Conservation (phyloP, 345 rosid genomes). For the Populus nigra region DNA sequence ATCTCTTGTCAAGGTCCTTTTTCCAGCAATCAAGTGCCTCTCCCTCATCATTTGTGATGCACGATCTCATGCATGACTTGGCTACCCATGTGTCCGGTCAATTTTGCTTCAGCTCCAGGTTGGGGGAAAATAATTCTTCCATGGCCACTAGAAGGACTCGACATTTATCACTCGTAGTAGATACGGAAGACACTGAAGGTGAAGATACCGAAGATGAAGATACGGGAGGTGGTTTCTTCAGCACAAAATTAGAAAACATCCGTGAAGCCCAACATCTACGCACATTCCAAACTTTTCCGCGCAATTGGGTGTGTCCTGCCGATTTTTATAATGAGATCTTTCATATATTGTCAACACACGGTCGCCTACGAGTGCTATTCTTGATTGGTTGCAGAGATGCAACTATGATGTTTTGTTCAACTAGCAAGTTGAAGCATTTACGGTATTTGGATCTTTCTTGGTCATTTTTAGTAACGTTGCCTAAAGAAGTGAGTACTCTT, state of each 20-base stretch:
- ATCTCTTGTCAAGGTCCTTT: slow-evolving; percentile 18
- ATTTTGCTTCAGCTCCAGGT: not conserved
- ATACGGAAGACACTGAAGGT: too few relatives aligned
- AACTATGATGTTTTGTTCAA: not conserved
- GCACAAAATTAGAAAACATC: not conserved
- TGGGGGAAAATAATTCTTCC: not conserved
- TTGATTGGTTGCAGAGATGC: not conserved
- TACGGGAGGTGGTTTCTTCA: not conserved
- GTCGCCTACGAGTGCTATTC: not conserved
- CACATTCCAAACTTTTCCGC: not conserved
- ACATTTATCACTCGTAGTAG: not conserved
- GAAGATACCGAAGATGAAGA: too few relatives aligned
- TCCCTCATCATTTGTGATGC: slow-evolving; percentile 10
- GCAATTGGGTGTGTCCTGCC: too few relatives aligned
- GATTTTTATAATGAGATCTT: not conserved
- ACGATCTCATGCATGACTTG: slow-evolving; percentile 19
- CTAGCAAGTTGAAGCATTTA: not conserved
- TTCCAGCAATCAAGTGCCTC: not conserved
- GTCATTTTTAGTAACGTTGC: not conserved
- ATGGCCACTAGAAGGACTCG: not conserved
- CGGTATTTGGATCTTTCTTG: not conserved
- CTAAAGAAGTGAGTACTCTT: not conserved
- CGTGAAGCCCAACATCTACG: not conserved
- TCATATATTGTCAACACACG: not conserved
- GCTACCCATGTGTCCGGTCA: slow-evolving; percentile 20